phyloP scores from a whole-genome alignment of 495 filamentous ascomycete species.

The Cenococcum geophilum region DNA sequence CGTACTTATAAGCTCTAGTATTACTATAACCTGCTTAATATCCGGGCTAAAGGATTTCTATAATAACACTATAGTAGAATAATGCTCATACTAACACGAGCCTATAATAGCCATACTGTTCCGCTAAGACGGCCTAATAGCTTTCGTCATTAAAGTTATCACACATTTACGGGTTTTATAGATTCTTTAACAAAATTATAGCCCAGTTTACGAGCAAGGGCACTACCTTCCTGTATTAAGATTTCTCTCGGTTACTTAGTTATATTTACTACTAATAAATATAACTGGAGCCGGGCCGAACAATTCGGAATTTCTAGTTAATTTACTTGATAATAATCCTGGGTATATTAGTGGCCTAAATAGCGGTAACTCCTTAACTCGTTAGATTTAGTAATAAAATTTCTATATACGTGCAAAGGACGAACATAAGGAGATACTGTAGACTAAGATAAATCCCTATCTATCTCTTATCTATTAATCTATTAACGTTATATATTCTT shows the following conservation, averaged over 20 bases:
- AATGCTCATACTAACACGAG: no score
- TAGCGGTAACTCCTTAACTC: slow-evolving; percentile 88
- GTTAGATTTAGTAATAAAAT: slow-evolving; percentile 93
- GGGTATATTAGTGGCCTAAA: slow-evolving; percentile 62
- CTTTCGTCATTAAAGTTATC: no score
- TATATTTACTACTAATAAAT: slow-evolving; percentile 98
- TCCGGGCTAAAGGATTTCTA: no score
- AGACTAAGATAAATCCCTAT: no score
- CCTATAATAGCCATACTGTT: no score
- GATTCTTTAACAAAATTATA: slow-evolving; percentile 98
- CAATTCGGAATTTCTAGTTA: slow-evolving; percentile 51
- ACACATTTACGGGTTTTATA: no score
- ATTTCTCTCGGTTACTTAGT: slow-evolving; percentile 91
- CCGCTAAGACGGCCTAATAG: no score
- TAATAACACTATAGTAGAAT: no score
- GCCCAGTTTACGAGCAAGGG: slow-evolving; percentile 81
- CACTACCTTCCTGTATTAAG: slow-evolving; percentile 90
- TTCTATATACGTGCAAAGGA: slow-evolving; percentile 91
- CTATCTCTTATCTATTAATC: no score
- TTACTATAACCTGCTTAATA: no score
- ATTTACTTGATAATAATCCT: slow-evolving; percentile 60
- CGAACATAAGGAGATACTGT: slow-evolving; percentile 92
- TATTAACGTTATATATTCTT: no score
- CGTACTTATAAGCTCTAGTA: no score
- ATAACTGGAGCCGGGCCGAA: slow-evolving; percentile 81